A percentile compares a stretch with the other conserved stretches of the same genome.
Conservation (phyloP, 495 filamentous ascomycete species). For the Neurospora sp. region DNA sequence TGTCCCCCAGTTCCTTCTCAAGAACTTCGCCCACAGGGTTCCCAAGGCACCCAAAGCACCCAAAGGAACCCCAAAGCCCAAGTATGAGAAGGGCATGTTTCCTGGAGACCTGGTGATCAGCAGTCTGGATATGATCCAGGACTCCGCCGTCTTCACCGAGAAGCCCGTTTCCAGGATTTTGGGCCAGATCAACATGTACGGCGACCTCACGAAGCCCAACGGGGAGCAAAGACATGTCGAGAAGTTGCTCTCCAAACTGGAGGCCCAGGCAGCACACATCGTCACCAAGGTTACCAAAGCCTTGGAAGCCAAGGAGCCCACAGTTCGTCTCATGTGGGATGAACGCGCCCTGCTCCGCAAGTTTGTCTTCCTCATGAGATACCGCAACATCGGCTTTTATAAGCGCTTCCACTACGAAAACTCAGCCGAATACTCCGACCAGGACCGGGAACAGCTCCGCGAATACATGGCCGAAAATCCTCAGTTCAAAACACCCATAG, state of each 20-base stretch:
- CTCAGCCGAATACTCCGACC: too few relatives aligned
- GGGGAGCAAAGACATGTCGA: constrained; percentile 28
- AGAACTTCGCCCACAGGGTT: constrained; percentile 28
- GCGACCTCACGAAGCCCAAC: constrained; percentile 17
- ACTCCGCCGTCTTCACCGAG: constrained; percentile 16
- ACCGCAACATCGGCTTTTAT: too few relatives aligned
- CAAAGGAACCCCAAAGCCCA: constrained; percentile 1
- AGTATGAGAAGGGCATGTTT: constrained; percentile 13
- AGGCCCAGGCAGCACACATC: constrained; percentile 19
- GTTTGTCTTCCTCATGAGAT: too few relatives aligned
- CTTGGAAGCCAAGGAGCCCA: too few relatives aligned
- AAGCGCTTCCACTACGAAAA: too few relatives aligned
- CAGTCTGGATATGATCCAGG: constrained; percentile 11
- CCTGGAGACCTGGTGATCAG: constrained; percentile 16
- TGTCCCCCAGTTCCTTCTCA: constrained; percentile 37
- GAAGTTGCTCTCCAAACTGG: constrained; percentile 25
- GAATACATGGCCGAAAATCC: too few relatives aligned
- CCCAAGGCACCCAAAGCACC: neutral
- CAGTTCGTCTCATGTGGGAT: too few relatives aligned
- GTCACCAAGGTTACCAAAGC: constrained; percentile 1
- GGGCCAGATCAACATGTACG: constrained; percentile 36
- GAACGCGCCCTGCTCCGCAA: too few relatives aligned
- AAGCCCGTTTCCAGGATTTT: constrained; percentile 27
- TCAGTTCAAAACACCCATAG: too few relatives aligned
- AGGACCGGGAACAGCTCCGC: too few relatives aligned